Evolutionary conservation across 306 rosid species (phyloP), one percentile per base, ranked within the genome.

Genomic region (Medicago ruthenica): DNA sequence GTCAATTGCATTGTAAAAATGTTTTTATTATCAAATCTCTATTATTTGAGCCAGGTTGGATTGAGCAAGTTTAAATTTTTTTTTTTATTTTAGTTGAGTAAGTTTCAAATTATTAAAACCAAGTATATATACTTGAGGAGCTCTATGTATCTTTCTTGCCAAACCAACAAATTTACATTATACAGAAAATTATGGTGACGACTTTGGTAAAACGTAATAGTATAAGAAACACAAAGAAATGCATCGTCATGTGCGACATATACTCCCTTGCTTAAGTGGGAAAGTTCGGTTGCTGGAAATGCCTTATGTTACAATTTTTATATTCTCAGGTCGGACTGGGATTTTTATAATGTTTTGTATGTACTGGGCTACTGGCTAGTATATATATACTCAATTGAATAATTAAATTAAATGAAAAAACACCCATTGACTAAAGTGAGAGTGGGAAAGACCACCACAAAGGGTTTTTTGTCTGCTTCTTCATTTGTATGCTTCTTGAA

Each of bases 221-320:
- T 27, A 27, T 3, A 34, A 7, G 7, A 44, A 44, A 44, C 48
- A 44, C 15, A 44, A 44, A 58, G 22, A 54, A 17, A 22, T 11
- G 64, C 81, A 81, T 75, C 50, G 66, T 82, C 93, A 68, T 85
- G 88, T 82, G 86, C 83, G 84, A 87, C 71, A 86, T 91, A 86
- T 76, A 84, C 93, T 58, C 37, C 39, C 73, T 74, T 74, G 76
- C 87, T 81, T 62, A 61, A 70, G 81, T 79, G 77, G 78, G 78
- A 82, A 84, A 78, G 76, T 54, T 65, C 61, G 74, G 50, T 61
- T 42, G 70, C 73, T 60, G 75, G 31, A 41, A 18, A 58, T 27
- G 10, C 78, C 41, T 73, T 81, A 16, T 65, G 77, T 71, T 83
- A 12, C 8, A 34, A 69, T 40, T 69, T 76, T 80, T 61, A 77